Base-by-base conservation (phyloP, 768 basidiomycete species). In the Tricholoma saponaceum region DNA sequence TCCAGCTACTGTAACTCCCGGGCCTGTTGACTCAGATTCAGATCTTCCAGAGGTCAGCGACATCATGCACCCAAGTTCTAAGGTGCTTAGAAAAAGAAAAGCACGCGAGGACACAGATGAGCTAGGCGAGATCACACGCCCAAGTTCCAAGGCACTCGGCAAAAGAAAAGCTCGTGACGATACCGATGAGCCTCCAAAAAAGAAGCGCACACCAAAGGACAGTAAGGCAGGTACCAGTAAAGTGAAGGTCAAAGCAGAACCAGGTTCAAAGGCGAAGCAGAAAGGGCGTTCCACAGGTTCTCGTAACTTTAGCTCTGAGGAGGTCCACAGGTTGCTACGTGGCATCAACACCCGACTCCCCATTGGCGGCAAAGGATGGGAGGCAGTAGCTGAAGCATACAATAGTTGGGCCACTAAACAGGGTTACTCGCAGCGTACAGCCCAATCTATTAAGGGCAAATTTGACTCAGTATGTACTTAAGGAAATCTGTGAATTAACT, bases 301-400 rank as follows among this genome's bases (percentile, higher is more conserved):
- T 16, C 23, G 37, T 25, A 60, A 60, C 35, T 60, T 56, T 37
- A 32, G 32, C 25, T 13, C 0, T 10, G 44, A 52, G 18, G 59
- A 60, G 37, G 47, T 20, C 35, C 35, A 49, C 10, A 16, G 28
- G 8, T 49, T 60, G 7, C 46, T 60, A n/a, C 13, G 30, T 25
- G 28, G 22, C 33, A 46, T 60, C 16, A 35, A 53, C 5, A n/a
- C 2, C 14, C 14, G 28, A 25, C 51, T 57, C 33, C 59, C 55
- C 2, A 53, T 60, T 54, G 59, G 51, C 23, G 35, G 47, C 20
- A 32, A 32, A 25, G 51, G 52, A 26, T 60, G 59, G 55, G 39
- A 59, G 18, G 50, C 26, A 44, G 53, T 59, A 2, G 26, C 33
- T 14, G 20, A 5, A 14, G 50, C 26, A 18, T 59, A 59, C 23